These are phyloP conservation scores for Meyerozyma guilliermondii DNA, from an alignment of 1,139 yeast genomes.

Conservation along the genomic window DNA sequence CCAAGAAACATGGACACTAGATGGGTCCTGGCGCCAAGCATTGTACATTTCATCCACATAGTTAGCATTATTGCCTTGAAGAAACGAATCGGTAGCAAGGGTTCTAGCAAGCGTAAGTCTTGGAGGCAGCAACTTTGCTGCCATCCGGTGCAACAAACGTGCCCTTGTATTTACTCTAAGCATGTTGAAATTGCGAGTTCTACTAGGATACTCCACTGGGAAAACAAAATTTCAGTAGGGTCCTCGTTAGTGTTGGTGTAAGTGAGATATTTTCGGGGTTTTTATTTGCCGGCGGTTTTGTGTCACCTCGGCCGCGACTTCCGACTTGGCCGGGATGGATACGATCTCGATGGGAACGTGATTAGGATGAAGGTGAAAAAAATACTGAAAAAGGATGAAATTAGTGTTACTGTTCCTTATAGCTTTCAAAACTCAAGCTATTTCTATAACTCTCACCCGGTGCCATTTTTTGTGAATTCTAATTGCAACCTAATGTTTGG, in stretches of 20 bases:
- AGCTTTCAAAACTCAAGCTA: too few species aligned
- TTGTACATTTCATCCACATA: slow-evolving; percentile 97
- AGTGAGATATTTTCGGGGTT: slow-evolving; percentile 1
- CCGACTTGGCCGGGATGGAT: slow-evolving; percentile 1
- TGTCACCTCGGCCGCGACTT: neutral
- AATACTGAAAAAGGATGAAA: too few species aligned
- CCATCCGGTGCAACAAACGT: slow-evolving; percentile 1
- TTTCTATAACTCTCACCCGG: neutral
- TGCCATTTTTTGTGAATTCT: neutral
- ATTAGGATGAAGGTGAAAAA: neutral
- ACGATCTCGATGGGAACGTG: too few species aligned
- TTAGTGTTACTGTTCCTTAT: too few species aligned
- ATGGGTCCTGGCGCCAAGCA: slow-evolving; percentile 89
- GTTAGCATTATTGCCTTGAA: slow-evolving; percentile 81
- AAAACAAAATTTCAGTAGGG: neutral
- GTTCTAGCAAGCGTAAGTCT: slow-evolving; percentile 22
- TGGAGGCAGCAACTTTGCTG: slow-evolving; percentile 2
- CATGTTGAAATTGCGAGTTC: neutral
- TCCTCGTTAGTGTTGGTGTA: neutral
- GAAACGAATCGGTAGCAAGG: slow-evolving; percentile 54
- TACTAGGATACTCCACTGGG: neutral
- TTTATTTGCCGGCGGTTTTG: slow-evolving; percentile 2
- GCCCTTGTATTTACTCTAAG: slow-evolving; percentile 1
- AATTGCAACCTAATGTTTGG: neutral
- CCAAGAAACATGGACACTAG: slow-evolving; percentile 94